These are phyloP conservation scores for Aspergillus aculeatus DNA, from an alignment of 2,329 filamentous ascomycete genomes.

Conservation along the genomic window DNA sequence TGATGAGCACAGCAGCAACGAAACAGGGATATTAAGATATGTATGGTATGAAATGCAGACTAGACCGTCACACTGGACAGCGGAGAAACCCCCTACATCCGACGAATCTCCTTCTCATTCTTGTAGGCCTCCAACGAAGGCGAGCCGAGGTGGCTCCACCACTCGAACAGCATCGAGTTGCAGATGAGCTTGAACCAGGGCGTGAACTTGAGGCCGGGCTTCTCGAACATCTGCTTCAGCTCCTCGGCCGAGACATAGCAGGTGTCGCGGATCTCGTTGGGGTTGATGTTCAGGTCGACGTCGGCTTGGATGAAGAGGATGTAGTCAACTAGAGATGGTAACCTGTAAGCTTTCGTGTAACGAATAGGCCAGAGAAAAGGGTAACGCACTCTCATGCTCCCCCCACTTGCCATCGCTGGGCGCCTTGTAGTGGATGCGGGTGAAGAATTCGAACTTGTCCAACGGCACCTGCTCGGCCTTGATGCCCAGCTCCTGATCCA, in stretches of 20 bases:
- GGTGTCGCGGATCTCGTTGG: constrained; percentile 84
- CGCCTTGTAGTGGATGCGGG: constrained; percentile 96
- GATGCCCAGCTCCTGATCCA: constrained; percentile 94
- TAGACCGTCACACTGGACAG: constrained; percentile 10
- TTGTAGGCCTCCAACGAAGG: constrained; percentile 78
- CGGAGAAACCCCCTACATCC: constrained; percentile 57
- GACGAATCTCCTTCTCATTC: constrained; percentile 81
- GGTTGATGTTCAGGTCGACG: constrained; percentile 72
- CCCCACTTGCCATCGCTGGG: constrained; percentile 98
- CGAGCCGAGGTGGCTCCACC: constrained; percentile 82
- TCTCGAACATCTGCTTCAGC: constrained; percentile 80
- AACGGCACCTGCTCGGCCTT: constrained; percentile 82
- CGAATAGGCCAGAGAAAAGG: background rate
- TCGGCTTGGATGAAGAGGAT: constrained; percentile 97
- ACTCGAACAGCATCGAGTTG: constrained; percentile 94
- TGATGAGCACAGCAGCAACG: background rate
- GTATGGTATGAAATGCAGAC: background rate
- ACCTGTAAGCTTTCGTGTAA: background rate
- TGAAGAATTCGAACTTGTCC: constrained; percentile 89
- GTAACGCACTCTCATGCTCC: constrained; percentile 85
- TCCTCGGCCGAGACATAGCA: constrained; percentile 80
- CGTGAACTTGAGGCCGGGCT: constrained; percentile 80
- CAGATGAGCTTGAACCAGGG: constrained; percentile 99
- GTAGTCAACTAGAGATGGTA: constrained; percentile 72
- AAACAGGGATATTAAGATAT: background rate